Percentiles rank a stretch among this genome's conserved stretches.
Conservation (phyloP, 1,284 basidiomycete genomes). For the Malassezia psittaci region DNA sequence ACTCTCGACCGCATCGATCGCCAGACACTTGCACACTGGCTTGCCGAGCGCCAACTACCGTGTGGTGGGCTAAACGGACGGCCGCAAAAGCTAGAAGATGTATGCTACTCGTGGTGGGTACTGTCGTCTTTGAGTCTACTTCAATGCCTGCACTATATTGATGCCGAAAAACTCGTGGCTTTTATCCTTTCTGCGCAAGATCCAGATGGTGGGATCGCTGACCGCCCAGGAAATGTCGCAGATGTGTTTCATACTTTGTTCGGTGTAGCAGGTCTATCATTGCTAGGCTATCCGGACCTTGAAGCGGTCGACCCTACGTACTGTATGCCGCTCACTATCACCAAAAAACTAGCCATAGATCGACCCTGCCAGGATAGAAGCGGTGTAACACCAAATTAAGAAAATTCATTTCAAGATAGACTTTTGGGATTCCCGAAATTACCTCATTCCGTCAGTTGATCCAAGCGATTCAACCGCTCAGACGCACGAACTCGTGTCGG, state of each 20-base stretch:
- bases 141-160: slow-evolving; percentile 77
- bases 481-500: not conserved
- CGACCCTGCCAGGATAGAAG: slow-evolving; percentile 22
- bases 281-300: slow-evolving; percentile 76
- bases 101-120: slow-evolving; percentile 97
- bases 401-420: not conserved
- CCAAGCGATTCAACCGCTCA: no score
- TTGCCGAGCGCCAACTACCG: slow-evolving; percentile 81
- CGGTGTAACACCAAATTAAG: no score
- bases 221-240: slow-evolving; percentile 80
- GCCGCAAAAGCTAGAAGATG: slow-evolving; percentile 95
- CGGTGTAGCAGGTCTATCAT: slow-evolving; percentile 77
- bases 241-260: slow-evolving; percentile 96
- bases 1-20: slow-evolving; percentile 54
- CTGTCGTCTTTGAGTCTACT: slow-evolving; percentile 78
- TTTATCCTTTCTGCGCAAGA: slow-evolving; percentile 93
- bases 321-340: slow-evolving; percentile 78
- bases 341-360: slow-evolving; percentile 46
- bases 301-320: slow-evolving; percentile 83
- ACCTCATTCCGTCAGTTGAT: not conserved
- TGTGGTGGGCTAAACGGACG: slow-evolving; percentile 89
- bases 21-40: slow-evolving; percentile 71
- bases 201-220: slow-evolving; percentile 85
- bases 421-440: not conserved
- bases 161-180: slow-evolving; percentile 62